Evolutionary conservation across 106 monocot species (phyloP).

Genomic region (Acorus gramineus): DNA sequence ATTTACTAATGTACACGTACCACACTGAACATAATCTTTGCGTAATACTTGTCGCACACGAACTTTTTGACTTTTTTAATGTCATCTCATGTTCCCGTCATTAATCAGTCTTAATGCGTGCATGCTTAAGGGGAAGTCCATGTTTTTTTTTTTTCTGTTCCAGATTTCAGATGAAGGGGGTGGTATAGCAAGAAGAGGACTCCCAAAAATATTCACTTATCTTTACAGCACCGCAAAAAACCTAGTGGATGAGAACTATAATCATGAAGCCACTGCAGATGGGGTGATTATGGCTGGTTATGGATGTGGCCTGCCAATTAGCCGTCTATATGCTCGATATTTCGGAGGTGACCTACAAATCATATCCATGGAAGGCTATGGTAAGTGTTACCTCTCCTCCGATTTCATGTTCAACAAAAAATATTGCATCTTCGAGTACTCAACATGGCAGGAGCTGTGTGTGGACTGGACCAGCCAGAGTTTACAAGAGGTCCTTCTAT

Average conservation of each 20-base stretch:
- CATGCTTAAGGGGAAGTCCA: neutral
- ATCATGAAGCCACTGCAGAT: conserved; percentile 20
- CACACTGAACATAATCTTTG: no score
- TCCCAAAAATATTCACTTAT: conserved; percentile 89
- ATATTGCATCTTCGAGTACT: no score
- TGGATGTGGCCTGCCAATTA: conserved; percentile 90
- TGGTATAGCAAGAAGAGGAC: conserved; percentile 91
- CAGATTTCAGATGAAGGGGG: conserved; percentile 99
- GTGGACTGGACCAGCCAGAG: no score
- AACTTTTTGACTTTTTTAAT: no score
- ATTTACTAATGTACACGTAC: no score
- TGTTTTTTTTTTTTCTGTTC: neutral
- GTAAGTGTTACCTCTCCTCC: conserved; percentile 19
- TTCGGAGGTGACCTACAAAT: conserved; percentile 97
- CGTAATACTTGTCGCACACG: no score
- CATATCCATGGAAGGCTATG: conserved; percentile 99
- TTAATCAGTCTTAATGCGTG: no score
- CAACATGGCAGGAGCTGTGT: no score
- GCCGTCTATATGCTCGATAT: conserved; percentile 96
- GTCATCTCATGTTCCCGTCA: no score
- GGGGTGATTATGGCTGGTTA: conserved; percentile 90
- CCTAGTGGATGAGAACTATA: conserved; percentile 43
- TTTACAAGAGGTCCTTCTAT: no score
- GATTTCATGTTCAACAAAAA: neutral
- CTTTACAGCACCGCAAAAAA: conserved; percentile 89